Evolutionary conservation across 78 protist genomes (phyloP).

Genomic region (Dictyostelium intermedium): DNA sequence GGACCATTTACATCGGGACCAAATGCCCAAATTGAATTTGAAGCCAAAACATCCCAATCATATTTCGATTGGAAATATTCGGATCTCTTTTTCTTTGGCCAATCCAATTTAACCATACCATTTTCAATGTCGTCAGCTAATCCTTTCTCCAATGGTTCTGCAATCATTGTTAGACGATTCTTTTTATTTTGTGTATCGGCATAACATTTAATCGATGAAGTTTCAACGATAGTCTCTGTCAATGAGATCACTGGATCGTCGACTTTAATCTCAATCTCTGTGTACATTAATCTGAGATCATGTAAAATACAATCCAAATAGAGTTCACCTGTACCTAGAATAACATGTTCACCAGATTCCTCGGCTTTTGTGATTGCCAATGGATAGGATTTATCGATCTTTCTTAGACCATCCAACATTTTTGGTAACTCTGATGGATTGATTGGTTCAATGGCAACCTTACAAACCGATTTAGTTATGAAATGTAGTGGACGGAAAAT

Average conservation of each 20-base stretch:
- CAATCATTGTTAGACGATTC: constrained; percentile 96
- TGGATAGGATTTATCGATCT: constrained; percentile 96
- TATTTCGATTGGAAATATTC: constrained; percentile 90
- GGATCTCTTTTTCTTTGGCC: constrained; percentile 78
- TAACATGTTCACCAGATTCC: constrained; percentile 98
- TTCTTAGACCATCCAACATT: constrained; percentile 97
- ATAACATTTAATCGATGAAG: constrained; percentile 93
- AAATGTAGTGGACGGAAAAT: constrained; percentile 81
- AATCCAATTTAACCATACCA: constrained; percentile 55
- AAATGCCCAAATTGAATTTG: constrained; percentile 98
- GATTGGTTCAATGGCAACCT: constrained; percentile 97
- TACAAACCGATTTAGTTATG: constrained; percentile 87
- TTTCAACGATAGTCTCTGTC: constrained; percentile 97
- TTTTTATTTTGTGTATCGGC: constrained; percentile 96
- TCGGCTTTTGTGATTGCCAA: constrained; percentile 91
- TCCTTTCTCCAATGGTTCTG: constrained; percentile 97
- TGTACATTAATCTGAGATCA: constrained; percentile 93
- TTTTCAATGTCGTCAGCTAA: constrained; percentile 94
- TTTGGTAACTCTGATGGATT: constrained; percentile 98
- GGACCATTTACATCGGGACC: constrained; percentile 95
- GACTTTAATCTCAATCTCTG: constrained; percentile 95
- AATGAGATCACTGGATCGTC: constrained; percentile 96
- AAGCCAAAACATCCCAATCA: constrained; percentile 97
- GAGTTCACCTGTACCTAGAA: constrained; percentile 99
- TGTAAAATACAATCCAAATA: constrained; percentile 97